Conservation (phyloP, 495 filamentous ascomycete species). For the Trichoderma orchidacearum region DNA sequence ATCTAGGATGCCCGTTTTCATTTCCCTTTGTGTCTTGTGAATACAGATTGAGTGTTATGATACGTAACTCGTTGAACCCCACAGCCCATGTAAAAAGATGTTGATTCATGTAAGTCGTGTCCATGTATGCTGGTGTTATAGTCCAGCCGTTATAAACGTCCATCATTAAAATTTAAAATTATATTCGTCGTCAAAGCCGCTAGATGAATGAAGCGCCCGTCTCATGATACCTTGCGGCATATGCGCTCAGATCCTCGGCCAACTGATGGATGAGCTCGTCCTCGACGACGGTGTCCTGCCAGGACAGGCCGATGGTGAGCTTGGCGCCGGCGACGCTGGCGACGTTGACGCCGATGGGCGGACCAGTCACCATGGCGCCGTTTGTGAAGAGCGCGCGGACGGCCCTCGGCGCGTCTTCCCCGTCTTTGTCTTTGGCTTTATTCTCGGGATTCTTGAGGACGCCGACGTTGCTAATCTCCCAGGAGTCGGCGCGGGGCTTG, state of each 20-base stretch:
- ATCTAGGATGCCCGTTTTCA: too few species aligned
- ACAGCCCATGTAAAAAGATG: too few species aligned
- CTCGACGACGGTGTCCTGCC: constrained; percentile 19
- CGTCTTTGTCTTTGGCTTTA: not conserved
- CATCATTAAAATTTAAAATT: not conserved
- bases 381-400: constrained; percentile 18
- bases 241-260: constrained; percentile 9
- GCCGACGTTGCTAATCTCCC: constrained; percentile 22
- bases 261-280: constrained; percentile 12
- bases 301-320: constrained; percentile 14
- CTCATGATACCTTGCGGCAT: not conserved
- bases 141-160: not conserved
- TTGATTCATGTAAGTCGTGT: too few species aligned
- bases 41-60: not conserved
- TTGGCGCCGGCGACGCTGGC: constrained; percentile 13
- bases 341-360: constrained; percentile 16
- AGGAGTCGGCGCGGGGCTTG: constrained; percentile 13
- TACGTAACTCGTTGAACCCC: too few species aligned
- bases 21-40: not conserved
- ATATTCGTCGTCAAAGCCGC: too few species aligned
- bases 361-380: constrained; percentile 14
- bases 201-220: not conserved
- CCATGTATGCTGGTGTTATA: not conserved
- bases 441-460: constrained; percentile 12
- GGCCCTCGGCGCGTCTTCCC: constrained; percentile 2